Evolutionary conservation across 345 rosid species (phyloP).

Genomic region (Geranium brycei): DNA sequence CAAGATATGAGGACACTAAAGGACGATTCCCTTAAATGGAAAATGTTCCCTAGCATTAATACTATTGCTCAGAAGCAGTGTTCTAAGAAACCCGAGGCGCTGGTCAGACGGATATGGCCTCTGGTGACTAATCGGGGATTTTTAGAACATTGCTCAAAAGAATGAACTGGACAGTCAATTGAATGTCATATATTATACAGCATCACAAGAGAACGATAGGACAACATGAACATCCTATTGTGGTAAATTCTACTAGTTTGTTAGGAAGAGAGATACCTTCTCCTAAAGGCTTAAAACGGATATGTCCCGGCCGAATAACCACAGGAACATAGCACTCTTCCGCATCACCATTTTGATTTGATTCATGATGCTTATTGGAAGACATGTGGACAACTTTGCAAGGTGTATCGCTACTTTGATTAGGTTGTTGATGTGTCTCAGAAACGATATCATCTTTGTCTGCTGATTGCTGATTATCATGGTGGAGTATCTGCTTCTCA

Average conservation of each 20-base stretch:
- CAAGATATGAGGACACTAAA: not conserved
- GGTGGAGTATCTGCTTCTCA: constrained; percentile 23
- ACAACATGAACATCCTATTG: not conserved
- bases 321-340: constrained; percentile 53
- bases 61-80: no score
- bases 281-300: constrained; percentile 60
- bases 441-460: constrained; percentile 19
- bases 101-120: no score
- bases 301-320: constrained; percentile 84
- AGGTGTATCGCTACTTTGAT: constrained; percentile 1
- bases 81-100: no score
- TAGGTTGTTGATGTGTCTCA: constrained; percentile 18
- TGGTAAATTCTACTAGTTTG: not conserved
- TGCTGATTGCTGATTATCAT: constrained; percentile 24
- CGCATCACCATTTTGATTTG: constrained; percentile 19
- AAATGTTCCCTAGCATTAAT: no score
- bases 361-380: constrained; percentile 11
- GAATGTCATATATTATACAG: no score
- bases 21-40: not conserved
- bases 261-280: constrained; percentile 27
- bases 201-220: not conserved
- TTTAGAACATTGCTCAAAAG: no score
- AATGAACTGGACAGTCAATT: no score
- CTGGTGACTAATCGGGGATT: no score
- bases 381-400: not conserved